Percentiles rank a stretch among this genome's conserved stretches.
phyloP scores from a whole-genome alignment of 345 rosid species.

The Salix caprea region DNA sequence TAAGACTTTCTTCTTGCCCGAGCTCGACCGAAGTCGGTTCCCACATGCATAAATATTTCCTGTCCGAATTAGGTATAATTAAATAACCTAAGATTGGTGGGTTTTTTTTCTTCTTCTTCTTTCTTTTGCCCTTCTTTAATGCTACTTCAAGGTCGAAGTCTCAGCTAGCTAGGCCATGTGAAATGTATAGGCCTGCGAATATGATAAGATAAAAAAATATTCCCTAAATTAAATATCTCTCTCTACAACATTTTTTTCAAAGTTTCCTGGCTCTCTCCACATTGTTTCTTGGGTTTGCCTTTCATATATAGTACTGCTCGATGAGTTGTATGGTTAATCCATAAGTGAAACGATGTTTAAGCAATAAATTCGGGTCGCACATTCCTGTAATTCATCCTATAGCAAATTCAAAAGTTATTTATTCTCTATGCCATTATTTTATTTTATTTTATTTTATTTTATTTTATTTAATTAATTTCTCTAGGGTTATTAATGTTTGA shows the following conservation, averaged over 20 bases:
- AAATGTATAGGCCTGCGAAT: background rate
- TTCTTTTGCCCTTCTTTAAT: background rate
- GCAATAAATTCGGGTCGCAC: background rate
- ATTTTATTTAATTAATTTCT: too few species aligned
- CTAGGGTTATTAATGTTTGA: too few species aligned
- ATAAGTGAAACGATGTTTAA: too few species aligned
- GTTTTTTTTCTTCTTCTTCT: background rate
- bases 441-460: too few species aligned
- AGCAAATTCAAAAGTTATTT: background rate
- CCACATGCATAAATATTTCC: background rate
- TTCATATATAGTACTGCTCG: background rate
- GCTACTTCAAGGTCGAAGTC: background rate
- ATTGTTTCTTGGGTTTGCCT: background rate
- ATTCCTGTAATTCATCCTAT: background rate
- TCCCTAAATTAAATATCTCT: background rate
- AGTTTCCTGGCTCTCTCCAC: background rate
- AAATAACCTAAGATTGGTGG: background rate
- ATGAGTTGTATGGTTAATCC: background rate
- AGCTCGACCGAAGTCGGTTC: background rate
- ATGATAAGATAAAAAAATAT: background rate
- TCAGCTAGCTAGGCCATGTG: background rate
- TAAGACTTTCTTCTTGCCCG: background rate
- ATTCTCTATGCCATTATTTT: too few species aligned
- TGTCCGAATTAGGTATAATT: conserved; percentile 4
- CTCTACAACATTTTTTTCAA: background rate